These are phyloP conservation scores for Mycena belliarum DNA, from an alignment of 768 basidiomycete genomes.

Conservation along the genomic window DNA sequence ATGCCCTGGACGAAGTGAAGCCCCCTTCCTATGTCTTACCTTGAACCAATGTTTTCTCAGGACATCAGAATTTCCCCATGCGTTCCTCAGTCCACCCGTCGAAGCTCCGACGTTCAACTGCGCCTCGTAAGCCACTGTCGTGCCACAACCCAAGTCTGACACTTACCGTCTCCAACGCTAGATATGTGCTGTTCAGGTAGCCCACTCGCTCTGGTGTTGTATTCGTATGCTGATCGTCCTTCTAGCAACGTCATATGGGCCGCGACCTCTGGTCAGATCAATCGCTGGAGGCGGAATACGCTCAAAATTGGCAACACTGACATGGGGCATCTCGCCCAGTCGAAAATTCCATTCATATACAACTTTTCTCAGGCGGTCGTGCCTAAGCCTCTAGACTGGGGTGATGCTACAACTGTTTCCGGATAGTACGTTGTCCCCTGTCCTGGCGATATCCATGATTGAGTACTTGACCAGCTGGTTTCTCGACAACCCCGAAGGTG, in stretches of 20 bases:
- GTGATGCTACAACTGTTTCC: slow-evolving; percentile 54
- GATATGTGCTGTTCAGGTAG: slow-evolving; percentile 62
- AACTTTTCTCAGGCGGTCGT: slow-evolving; percentile 71
- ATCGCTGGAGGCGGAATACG: slow-evolving; percentile 58
- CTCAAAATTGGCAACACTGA: slow-evolving; percentile 54
- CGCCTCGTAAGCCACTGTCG: slow-evolving; percentile 46
- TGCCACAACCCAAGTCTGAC: neutral
- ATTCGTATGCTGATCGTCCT: neutral
- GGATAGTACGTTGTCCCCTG: slow-evolving; percentile 47
- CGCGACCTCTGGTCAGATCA: slow-evolving; percentile 65
- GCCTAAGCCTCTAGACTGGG: slow-evolving; percentile 72
- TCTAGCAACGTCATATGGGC: slow-evolving; percentile 62
- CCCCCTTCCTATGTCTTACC: slow-evolving; percentile 31
- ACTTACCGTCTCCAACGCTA: slow-evolving; percentile 21
- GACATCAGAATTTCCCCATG: slow-evolving; percentile 64
- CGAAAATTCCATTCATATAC: slow-evolving; percentile 57
- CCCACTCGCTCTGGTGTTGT: slow-evolving; percentile 11
- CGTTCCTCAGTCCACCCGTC: slow-evolving; percentile 64
- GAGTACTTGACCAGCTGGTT: slow-evolving; percentile 51
- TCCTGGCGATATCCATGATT: neutral
- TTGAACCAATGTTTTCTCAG: slow-evolving; percentile 58
- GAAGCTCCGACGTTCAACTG: slow-evolving; percentile 63
- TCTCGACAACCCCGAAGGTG: slow-evolving; percentile 57
- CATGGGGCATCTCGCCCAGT: slow-evolving; percentile 58
- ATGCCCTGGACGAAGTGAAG: slow-evolving; percentile 19